These are phyloP conservation scores for Pyrus hybrid DNA, from an alignment of 331 rosid species.

Conservation along the genomic window DNA sequence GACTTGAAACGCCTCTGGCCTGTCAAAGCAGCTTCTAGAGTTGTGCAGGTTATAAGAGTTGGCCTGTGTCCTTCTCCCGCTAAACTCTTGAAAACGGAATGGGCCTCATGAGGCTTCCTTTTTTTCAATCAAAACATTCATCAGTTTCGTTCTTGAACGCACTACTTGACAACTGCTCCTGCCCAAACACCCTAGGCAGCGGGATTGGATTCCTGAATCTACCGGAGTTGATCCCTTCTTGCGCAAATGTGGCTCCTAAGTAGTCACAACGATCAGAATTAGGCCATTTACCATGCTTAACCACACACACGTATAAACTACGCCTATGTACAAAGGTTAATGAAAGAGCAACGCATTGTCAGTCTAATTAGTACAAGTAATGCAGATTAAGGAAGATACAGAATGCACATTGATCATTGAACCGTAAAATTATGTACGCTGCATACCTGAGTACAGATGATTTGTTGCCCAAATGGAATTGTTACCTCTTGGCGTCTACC, in stretches of 20 bases:
- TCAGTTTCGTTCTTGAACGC: conserved; percentile 76
- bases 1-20: conserved; percentile 72
- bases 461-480: conserved; percentile 26
- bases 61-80: conserved; percentile 82
- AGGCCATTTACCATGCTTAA: neutral
- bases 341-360: neutral
- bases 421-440: neutral
- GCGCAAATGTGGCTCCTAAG: conserved; percentile 37
- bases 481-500: conserved; percentile 57
- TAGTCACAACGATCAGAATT: conserved; percentile 5
- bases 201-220: conserved; percentile 34
- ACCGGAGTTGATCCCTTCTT: conserved; percentile 33
- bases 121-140: conserved; percentile 57
- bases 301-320: neutral
- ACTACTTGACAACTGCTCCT: conserved; percentile 64
- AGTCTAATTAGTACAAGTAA: neutral
- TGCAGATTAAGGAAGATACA: neutral
- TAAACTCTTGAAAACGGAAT: conserved; percentile 48
- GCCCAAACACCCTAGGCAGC: conserved; percentile 56
- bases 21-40: conserved; percentile 82
- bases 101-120: conserved; percentile 84
- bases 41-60: conserved; percentile 75
- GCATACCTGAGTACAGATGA: conserved; percentile 32
- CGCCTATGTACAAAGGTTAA: neutral
- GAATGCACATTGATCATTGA: neutral